A percentile compares a stretch with the other conserved stretches of the same genome.
Evolutionary conservation across 2,329 filamentous ascomycete species (phyloP).

Genomic region (Sphaerulina vaccinii): DNA sequence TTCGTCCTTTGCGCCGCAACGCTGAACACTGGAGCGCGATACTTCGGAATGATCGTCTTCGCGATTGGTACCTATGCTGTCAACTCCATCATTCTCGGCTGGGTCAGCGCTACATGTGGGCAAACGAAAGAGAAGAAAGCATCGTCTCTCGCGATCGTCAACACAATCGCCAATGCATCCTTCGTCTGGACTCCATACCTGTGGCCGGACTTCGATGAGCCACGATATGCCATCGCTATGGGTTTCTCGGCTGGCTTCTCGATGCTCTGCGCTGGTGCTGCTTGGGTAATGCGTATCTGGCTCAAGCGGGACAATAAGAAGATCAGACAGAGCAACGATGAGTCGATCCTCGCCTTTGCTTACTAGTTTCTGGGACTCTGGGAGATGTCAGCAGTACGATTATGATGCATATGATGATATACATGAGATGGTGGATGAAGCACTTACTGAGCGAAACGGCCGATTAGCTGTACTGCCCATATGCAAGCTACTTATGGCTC

Average conservation of each 20-base stretch:
- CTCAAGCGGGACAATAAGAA: slow-evolving; percentile 46
- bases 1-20: slow-evolving; percentile 41
- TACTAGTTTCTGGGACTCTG: slow-evolving; percentile 22
- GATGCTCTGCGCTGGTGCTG: slow-evolving; percentile 44
- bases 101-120: slow-evolving; percentile 46
- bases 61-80: slow-evolving; percentile 46
- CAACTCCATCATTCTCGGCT: slow-evolving; percentile 50
- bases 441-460: not conserved
- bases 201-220: slow-evolving; percentile 48
- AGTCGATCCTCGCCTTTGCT: slow-evolving; percentile 32
- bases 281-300: slow-evolving; percentile 46
- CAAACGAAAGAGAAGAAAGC: slow-evolving; percentile 54
- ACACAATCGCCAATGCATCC: slow-evolving; percentile 49
- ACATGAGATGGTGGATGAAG: no score
- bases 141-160: slow-evolving; percentile 50
- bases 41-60: slow-evolving; percentile 31
- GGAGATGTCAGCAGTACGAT: not conserved
- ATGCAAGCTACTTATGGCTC: no score
- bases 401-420: slow-evolving; percentile 6
- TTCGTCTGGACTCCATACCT: slow-evolving; percentile 55
- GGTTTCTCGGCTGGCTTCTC: slow-evolving; percentile 46
- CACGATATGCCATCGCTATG: slow-evolving; percentile 48
- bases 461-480: not conserved
- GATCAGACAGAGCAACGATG: slow-evolving; percentile 33
- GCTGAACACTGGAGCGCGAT: slow-evolving; percentile 38